Base-by-base conservation (phyloP, 2,329 filamentous ascomycete genomes). In the Trichoderma koningii region DNA sequence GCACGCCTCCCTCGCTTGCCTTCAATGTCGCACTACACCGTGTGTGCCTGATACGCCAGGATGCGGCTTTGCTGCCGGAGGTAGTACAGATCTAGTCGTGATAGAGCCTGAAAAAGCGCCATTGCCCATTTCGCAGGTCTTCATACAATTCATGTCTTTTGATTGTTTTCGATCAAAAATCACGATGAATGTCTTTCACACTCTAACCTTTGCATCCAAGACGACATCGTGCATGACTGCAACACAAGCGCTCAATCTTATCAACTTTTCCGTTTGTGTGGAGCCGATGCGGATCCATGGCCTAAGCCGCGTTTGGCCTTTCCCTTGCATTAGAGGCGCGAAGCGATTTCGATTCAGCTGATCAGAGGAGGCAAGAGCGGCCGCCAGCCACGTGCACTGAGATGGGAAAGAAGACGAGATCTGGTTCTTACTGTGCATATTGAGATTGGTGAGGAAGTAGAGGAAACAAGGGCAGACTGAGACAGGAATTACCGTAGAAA, bases 251-350 rank as follows among this genome's bases (percentile, higher is more conserved):
- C 17, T 45, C 34, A 38, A 38, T 38, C 28, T 38, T 3, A 53
- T n/a, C 15, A 47, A 41, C 45, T 50, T 42, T 60, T 50, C 34
- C 34, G 34, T 50, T 62, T 55, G 50, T 47, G 56, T 63, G 48
- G 48, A 53, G 60, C 60, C 21, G 60, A 26, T 55, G 21, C 26
- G 1, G 60, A 1, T 28, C 60, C 60, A 45, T 41, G 47, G 47
- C 38, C 53, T 53, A 45, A 17, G 42, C 12, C 60, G 15, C 53
- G 26, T 45, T 63, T 51, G 60, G 50, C 50, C 52, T 63, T 63
- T 63, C 60, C 60, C 60, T 63, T 63, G 60, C 60, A 63, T 52
- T 44, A 62, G 41, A 38, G 34, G 26, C n/a, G 19, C 48, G n/a
- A 44, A 53, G 60, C 60, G 21, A 50, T 30, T 61, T 61, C 23